These are phyloP conservation scores for Curvularia sp. DNA, from an alignment of 2,329 filamentous ascomycete species.

Conservation along the genomic window DNA sequence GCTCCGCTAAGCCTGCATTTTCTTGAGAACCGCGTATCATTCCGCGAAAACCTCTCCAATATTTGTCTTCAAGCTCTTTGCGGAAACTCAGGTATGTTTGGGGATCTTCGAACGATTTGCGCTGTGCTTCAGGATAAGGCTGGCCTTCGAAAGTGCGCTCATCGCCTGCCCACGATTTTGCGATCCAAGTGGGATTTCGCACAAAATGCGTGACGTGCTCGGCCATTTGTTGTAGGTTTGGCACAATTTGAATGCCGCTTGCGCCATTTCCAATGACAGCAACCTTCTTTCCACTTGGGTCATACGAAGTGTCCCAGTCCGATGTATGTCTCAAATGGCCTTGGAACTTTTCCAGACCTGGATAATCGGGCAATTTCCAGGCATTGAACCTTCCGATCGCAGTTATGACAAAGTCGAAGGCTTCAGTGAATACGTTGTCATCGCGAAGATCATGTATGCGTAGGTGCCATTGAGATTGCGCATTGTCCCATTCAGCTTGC, in stretches of 20 bases:
- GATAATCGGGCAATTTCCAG: slow-evolving; percentile 43
- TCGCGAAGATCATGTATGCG: slow-evolving; percentile 60
- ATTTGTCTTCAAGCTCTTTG: slow-evolving; percentile 59
- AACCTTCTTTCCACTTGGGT: slow-evolving; percentile 63
- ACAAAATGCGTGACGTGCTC: slow-evolving; percentile 59
- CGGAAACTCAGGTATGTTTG: slow-evolving; percentile 62
- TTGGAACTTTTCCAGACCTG: slow-evolving; percentile 38
- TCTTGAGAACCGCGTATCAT: slow-evolving; percentile 49
- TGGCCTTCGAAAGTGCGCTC: slow-evolving; percentile 53
- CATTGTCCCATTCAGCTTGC: slow-evolving; percentile 51
- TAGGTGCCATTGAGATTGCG: slow-evolving; percentile 64
- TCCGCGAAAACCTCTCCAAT: slow-evolving; percentile 61
- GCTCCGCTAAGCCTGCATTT: slow-evolving; percentile 41
- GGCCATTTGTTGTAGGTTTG: slow-evolving; percentile 64
- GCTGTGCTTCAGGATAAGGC: slow-evolving; percentile 59
- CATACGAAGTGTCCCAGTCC: slow-evolving; percentile 51
- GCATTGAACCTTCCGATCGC: slow-evolving; percentile 44
- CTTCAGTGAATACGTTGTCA: slow-evolving; percentile 27
- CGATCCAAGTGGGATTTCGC: slow-evolving; percentile 65
- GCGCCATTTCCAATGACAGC: slow-evolving; percentile 71
- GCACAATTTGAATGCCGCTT: slow-evolving; percentile 68
- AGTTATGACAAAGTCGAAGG: slow-evolving; percentile 49
- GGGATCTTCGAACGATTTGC: slow-evolving; percentile 66
- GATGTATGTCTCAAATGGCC: slow-evolving; percentile 42
- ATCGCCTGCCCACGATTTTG: slow-evolving; percentile 61